Conservation (phyloP, 768 basidiomycete genomes). For the Lentinula sp. region DNA sequence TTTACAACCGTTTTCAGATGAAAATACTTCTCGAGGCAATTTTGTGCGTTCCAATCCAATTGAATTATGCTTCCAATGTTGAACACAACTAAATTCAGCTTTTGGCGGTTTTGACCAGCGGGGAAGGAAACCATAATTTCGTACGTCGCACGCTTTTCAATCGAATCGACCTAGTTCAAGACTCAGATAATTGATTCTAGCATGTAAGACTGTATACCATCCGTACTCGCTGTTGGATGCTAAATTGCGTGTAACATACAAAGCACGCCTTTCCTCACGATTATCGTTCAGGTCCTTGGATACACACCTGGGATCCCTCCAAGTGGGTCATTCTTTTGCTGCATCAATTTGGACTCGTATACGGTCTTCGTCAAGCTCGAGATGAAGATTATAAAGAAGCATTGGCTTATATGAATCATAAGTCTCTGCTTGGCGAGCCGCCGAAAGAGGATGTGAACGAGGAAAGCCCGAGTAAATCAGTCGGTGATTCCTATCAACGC, state of each 20-base stretch:
- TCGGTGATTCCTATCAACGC: constrained; percentile 18
- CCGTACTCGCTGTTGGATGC: background rate
- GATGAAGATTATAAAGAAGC: constrained; percentile 45
- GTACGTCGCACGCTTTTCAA: constrained; percentile 29
- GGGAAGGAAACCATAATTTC: constrained; percentile 78
- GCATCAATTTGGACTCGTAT: constrained; percentile 39
- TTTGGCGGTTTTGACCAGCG: constrained; percentile 62
- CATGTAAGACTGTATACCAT: background rate
- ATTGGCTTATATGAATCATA: constrained; percentile 39
- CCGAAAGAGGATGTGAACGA: constrained; percentile 11
- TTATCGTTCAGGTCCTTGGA: constrained; percentile 61
- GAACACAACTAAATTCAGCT: constrained; percentile 30
- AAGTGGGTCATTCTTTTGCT: constrained; percentile 69
- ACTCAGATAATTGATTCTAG: background rate
- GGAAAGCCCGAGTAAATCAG: constrained; percentile 2
- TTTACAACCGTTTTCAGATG: constrained; percentile 74
- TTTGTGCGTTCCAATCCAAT: constrained; percentile 36
- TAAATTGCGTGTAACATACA: background rate
- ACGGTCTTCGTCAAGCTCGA: constrained; percentile 42
- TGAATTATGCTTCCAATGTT: background rate
- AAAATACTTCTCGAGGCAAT: constrained; percentile 72
- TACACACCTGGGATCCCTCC: constrained; percentile 71
- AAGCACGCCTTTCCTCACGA: constrained; percentile 78
- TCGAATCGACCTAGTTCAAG: background rate
- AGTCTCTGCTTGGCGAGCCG: constrained; percentile 19